Evolutionary conservation across 202 grass and related monocot genomes (phyloP).

Genomic region (Bolboschoenoplectus hybrid): DNA sequence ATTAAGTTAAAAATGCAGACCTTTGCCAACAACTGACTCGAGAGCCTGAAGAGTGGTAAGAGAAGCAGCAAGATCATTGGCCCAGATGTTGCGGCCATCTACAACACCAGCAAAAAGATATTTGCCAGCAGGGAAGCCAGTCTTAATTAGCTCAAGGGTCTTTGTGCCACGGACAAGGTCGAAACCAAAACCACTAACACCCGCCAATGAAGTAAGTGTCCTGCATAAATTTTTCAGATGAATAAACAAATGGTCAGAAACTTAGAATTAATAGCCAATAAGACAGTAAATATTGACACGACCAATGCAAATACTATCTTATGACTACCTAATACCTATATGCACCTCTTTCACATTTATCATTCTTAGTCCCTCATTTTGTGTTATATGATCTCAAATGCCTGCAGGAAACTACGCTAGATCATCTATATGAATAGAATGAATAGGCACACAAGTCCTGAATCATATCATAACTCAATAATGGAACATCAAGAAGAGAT

Average conservation of each 20-base stretch:
- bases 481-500: neutral
- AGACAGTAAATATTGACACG: neutral
- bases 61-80: conserved; percentile 88
- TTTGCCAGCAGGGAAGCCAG: conserved; percentile 80
- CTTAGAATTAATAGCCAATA: neutral
- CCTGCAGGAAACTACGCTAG: neutral
- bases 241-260: neutral
- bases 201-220: conserved; percentile 68
- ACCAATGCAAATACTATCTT: neutral
- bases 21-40: conserved; percentile 84
- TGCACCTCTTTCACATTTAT: conserved; percentile 4
- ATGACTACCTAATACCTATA: neutral
- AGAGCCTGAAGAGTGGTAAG: conserved; percentile 73
- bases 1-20: conserved; percentile 43
- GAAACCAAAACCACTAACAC: conserved; percentile 75
- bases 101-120: conserved; percentile 96
- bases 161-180: conserved; percentile 87
- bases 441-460: conserved; percentile 15
- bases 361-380: neutral
- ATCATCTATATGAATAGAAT: neutral
- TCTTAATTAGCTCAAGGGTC: conserved; percentile 84
- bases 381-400: neutral
- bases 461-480: conserved; percentile 11
- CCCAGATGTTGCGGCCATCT: conserved; percentile 95
- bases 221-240: conserved; percentile 39